A percentile compares a stretch with the other conserved stretches of the same genome.
Evolutionary conservation across 1,139 yeast species (phyloP).

Genomic region (Pneumocystis wakefieldiae): DNA sequence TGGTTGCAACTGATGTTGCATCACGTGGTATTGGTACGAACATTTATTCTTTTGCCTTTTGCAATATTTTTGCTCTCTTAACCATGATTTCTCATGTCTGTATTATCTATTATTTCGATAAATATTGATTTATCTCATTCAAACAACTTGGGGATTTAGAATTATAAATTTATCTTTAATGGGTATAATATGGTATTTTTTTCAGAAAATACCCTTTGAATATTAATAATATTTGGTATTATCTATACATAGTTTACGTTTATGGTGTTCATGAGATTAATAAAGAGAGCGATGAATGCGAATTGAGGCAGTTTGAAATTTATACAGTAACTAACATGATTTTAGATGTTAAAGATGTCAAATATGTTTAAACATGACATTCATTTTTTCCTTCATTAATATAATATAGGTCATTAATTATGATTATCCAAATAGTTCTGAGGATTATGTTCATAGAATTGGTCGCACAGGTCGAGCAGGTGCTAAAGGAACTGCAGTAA

Average conservation of each 20-base stretch:
- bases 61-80: conserved; percentile 4
- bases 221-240: not conserved
- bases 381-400: not conserved
- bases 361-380: conserved; percentile 33
- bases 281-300: not conserved
- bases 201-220: not conserved
- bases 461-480: conserved; percentile 99
- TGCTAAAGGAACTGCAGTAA: conserved; percentile 83
- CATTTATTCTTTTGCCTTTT: conserved; percentile 18
- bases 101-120: not conserved
- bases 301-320: not conserved
- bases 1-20: conserved; percentile 99
- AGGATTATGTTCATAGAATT: conserved; percentile 87
- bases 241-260: not conserved
- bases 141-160: not conserved
- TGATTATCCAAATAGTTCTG: conserved; percentile 96
- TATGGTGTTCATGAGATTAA: not conserved
- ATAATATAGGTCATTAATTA: conserved; percentile 45
- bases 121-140: not conserved
- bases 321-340: conserved; percentile 13
- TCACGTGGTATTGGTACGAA: conserved; percentile 98
- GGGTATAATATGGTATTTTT: not conserved
- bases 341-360: conserved; percentile 90
- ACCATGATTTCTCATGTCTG: conserved; percentile 3
- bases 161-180: not conserved